Base-by-base conservation (phyloP, 176 grass and related monocot species). In the Bothriochloa decipiens region DNA sequence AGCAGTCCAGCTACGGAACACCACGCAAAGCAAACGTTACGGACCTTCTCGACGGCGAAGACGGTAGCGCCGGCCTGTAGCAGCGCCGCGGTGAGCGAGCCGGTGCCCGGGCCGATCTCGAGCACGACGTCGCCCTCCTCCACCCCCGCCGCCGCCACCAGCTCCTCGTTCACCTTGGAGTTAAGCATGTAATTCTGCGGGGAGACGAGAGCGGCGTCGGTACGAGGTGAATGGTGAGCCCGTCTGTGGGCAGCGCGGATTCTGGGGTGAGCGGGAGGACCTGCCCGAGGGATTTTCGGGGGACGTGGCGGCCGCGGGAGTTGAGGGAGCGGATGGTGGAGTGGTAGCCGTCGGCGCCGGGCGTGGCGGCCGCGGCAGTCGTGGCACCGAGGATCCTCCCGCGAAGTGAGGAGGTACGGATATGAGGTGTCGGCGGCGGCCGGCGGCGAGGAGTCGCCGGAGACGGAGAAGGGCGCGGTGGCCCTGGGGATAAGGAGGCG, bases 231-330 rank as follows among this genome's bases (percentile, higher is more conserved):
- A 11, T 61, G 58, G 22, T 25, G 58, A 61, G 58, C 22, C 10
- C 0, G n/a, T 25, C n/a, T 25, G n/a, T 12, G 58, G n/a, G 58
- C 11, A 3, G n/a, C 3, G 22, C 4, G 6, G n/a, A 6, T 0
- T n/a, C 26, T 0, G 22, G 8, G 46, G 11, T 10, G 63, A n/a
- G 22, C 10, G 72, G 43, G 20, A 14, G 26, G 75, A 95, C 96
- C 96, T 98, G 96, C 3, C 93, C 93, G 67, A 98, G 96, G 42
- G 91, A 98, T 81, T 95, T 98, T 42, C 90, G 94, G 7, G 96
- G 91, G 60, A 81, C 82, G 69, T 91, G 77, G 76, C 96, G 93
- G 45, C 87, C 96, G 37, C 80, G 79, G 81, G 96, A 92, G 80
- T 98, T 95, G 83, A 98, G 93, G 12, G 96, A 85, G 83, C 80